Evolutionary conservation across 2,329 filamentous ascomycete genomes (phyloP).

Genomic region (Aspergillus ruber): DNA sequence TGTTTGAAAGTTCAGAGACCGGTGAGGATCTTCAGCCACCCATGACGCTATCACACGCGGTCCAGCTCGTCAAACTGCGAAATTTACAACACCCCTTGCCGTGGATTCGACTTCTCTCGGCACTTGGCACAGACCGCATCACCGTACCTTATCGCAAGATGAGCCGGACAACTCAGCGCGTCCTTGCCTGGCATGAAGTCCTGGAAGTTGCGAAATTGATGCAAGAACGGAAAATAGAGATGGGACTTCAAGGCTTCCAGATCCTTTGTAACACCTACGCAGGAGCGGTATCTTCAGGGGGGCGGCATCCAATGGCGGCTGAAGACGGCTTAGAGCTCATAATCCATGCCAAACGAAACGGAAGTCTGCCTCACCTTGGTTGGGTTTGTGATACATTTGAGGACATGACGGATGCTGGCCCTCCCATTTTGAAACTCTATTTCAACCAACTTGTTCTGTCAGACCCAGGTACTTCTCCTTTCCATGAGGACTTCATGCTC

Average conservation of each 20-base stretch:
- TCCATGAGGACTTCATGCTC: conserved; percentile 15
- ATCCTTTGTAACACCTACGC: conserved; percentile 31
- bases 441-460: conserved; percentile 32
- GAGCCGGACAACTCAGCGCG: conserved; percentile 20
- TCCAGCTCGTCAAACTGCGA: conserved; percentile 26
- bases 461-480: conserved; percentile 14
- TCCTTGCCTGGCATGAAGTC: conserved; percentile 35
- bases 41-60: conserved; percentile 30
- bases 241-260: conserved; percentile 28
- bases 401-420: conserved; percentile 24
- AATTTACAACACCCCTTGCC: conserved; percentile 24
- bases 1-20: conserved; percentile 9
- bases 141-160: conserved; percentile 12
- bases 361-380: conserved; percentile 3
- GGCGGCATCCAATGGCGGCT: conserved; percentile 19
- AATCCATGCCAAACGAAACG: conserved; percentile 10
- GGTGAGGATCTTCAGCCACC: conserved; percentile 15
- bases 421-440: conserved; percentile 26
- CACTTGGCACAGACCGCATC: conserved; percentile 20
- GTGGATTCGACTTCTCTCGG: conserved; percentile 33
- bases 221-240: conserved; percentile 23
- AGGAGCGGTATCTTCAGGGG: conserved; percentile 26
- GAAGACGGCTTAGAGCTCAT: conserved; percentile 22
- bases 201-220: conserved; percentile 29
- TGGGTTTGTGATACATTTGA: conserved; percentile 13